Conservation (phyloP, 257 asterid species). For the Coffea eugenioides region DNA sequence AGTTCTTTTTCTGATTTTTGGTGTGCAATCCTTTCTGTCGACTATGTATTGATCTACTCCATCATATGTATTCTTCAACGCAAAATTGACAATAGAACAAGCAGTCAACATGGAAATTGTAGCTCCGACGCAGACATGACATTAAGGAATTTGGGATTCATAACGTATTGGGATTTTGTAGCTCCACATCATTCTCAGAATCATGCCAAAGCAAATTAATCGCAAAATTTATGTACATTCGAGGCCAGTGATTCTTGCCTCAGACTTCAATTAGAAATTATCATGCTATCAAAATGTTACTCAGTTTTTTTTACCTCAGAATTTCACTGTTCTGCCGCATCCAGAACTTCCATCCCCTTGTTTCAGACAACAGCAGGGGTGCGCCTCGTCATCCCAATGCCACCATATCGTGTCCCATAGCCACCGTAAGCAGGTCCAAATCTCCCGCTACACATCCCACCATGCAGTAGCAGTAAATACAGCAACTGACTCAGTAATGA, state of each 20-base stretch:
- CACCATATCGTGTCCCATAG: constrained; percentile 12
- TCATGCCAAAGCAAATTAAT: no score
- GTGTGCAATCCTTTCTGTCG: background rate
- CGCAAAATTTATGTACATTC: background rate
- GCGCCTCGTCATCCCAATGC: constrained; percentile 3
- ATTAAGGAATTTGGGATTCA: no score
- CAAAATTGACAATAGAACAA: no score
- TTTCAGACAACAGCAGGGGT: background rate
- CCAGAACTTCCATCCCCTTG: background rate
- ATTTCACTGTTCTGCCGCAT: background rate
- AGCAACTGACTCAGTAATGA: constrained; percentile 57
- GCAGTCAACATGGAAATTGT: no score
- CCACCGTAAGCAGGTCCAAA: constrained; percentile 33
- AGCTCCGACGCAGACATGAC: no score
- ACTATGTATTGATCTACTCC: background rate
- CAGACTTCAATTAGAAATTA: no score
- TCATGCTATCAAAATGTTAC: no score
- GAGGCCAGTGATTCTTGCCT: background rate
- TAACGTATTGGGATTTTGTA: no score
- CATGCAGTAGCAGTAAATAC: constrained; percentile 58
- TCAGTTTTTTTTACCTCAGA: background rate
- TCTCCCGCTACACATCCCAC: constrained; percentile 45
- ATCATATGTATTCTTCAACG: no score
- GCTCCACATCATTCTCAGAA: no score
- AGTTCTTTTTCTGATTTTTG: background rate